A percentile compares a stretch with the other conserved stretches of the same genome.
phyloP scores from a whole-genome alignment of 768 basidiomycete genomes.

The Serendipita indica region DNA sequence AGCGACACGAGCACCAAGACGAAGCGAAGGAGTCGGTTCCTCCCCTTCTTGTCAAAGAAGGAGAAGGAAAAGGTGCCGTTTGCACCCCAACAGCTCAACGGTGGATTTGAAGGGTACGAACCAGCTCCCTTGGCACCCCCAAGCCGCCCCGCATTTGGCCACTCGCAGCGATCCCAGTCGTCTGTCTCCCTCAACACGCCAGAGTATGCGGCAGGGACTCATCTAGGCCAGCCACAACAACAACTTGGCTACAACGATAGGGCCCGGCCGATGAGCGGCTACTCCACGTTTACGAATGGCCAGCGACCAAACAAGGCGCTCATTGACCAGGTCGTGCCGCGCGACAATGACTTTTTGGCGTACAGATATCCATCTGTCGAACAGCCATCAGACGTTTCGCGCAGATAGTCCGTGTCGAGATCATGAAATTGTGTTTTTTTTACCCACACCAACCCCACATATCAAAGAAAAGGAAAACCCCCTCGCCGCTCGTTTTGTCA shows the following conservation, averaged over 20 bases:
- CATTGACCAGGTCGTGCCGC: slow-evolving; percentile 59
- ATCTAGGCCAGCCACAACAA: slow-evolving; percentile 23
- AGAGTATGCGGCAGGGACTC: slow-evolving; percentile 32
- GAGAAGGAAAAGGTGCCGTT: neutral
- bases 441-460: neutral
- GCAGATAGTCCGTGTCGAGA: slow-evolving; percentile 21
- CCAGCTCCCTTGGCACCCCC: neutral
- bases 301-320: slow-evolving; percentile 45
- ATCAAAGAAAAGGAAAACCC: neutral
- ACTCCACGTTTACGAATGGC: slow-evolving; percentile 43
- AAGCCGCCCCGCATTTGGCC: neutral
- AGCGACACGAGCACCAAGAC: slow-evolving; percentile 14
- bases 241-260: slow-evolving; percentile 34
- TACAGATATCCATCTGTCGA: slow-evolving; percentile 76
- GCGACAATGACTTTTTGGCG: slow-evolving; percentile 70
- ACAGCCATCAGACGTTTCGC: slow-evolving; percentile 49
- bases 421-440: neutral
- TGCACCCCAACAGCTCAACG: slow-evolving; percentile 7
- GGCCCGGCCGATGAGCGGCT: slow-evolving; percentile 33
- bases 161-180: slow-evolving; percentile 23
- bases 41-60: slow-evolving; percentile 7
- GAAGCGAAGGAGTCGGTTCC: slow-evolving; percentile 10
- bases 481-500: neutral
- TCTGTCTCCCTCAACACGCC: slow-evolving; percentile 38
- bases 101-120: neutral